Base-by-base conservation (phyloP, 1,284 basidiomycete genomes). In the Rhodotorula glutinis region DNA sequence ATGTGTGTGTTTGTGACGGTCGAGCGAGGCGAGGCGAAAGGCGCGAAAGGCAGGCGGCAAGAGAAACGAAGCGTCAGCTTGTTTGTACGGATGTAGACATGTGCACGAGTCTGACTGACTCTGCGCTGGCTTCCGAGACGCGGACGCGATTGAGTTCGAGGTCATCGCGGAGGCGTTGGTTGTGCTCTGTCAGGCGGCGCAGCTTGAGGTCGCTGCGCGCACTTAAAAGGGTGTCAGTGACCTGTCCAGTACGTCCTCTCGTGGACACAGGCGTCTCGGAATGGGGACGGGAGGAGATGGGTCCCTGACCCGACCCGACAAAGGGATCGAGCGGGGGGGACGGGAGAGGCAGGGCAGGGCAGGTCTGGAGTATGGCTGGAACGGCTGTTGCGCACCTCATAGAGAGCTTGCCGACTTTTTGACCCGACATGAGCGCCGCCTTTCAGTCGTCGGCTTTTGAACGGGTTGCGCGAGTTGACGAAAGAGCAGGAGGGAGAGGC, bases 121-220 rank as follows among this genome's bases (percentile, higher is more conserved):
- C 90, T 65, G 88, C 84, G 76, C 88, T 90, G 51, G 94, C 94
- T 80, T 96, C 92, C 76, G 90, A 92, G 55, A 97, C 90, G 68
- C 88, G 84, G 71, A 94, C 86, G 73, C 94, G 83, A 33, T 92
- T 92, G 72, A 94, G 82, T 58, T 88, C 87, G 68, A 97, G 81
- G 78, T 98, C 94, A 80, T 97, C 94, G 76, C 87, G 83, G 74
- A 98, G 81, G 67, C 94, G 84, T 78, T 89, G 87, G 78, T 97
- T 98, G 81, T 97, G 92, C 82, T 98, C 94, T 68, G 88, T 87
- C 73, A 98, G 82, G 65, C 94, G 84, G 57, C 94, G 86, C 72
- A 97, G 87, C 85, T 95, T 96, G 77, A 98, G 87, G 85, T 97
- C 94, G 29, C 72, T 73, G 65, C 14, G n/a, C n/a, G n/a, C n/a